phyloP scores from a whole-genome alignment of 495 filamentous ascomycete genomes.

The Penicillium psychrofluorescens region DNA sequence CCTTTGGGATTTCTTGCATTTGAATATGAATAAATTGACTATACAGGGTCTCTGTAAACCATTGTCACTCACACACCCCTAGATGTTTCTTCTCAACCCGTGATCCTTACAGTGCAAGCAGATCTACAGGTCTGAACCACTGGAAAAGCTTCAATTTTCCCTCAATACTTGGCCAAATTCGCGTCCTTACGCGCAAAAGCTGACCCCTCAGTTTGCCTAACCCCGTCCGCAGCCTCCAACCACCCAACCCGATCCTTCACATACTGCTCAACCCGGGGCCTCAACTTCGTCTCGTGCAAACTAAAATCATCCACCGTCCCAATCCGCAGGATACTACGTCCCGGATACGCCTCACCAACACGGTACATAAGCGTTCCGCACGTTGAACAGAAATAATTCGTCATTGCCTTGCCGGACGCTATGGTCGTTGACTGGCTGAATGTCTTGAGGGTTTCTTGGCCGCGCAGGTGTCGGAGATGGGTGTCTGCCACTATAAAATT shows the following conservation, averaged over 20 bases:
- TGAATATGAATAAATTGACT: too few species aligned
- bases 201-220: too few species aligned
- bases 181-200: too few species aligned
- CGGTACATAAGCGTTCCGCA: slow-evolving; percentile 52
- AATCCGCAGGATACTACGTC: slow-evolving; percentile 37
- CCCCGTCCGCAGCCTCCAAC: too few species aligned
- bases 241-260: neutral
- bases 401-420: slow-evolving; percentile 37
- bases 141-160: too few species aligned
- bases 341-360: slow-evolving; percentile 23
- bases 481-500: slow-evolving; percentile 43
- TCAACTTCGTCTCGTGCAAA: slow-evolving; percentile 44
- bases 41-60: too few species aligned
- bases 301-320: slow-evolving; percentile 50
- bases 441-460: slow-evolving; percentile 32
- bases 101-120: too few species aligned
- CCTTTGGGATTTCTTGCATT: too few species aligned
- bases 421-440: slow-evolving; percentile 34
- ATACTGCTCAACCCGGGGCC: slow-evolving; percentile 18
- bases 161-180: too few species aligned
- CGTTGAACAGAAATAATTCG: slow-evolving; percentile 45
- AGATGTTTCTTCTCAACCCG: too few species aligned
- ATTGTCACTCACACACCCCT: too few species aligned
- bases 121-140: too few species aligned
- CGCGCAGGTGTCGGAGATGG: slow-evolving; percentile 37